These are phyloP conservation scores for Cutaneotrichosporon arboriforme DNA, from an alignment of 1,284 basidiomycete species.

Conservation along the genomic window DNA sequence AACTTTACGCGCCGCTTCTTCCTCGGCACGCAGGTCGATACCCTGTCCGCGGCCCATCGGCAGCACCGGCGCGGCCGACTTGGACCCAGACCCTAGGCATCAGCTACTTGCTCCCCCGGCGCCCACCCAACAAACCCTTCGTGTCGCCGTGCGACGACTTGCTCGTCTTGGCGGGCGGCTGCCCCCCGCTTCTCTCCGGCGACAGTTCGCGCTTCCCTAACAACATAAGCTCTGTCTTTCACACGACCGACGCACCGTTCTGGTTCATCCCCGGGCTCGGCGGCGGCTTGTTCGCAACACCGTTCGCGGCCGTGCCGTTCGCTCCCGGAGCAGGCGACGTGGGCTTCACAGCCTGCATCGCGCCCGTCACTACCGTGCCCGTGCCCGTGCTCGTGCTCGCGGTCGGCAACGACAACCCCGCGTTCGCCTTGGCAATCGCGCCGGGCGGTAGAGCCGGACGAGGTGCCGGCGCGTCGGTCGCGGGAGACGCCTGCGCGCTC, in stretches of 20 bases:
- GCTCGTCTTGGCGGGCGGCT: constrained; percentile 14
- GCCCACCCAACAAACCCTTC: neutral
- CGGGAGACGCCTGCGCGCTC: constrained; percentile 4
- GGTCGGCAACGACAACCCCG: neutral
- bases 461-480: constrained; percentile 1
- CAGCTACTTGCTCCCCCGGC: too few relatives aligned
- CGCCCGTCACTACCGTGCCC: too few relatives aligned
- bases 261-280: constrained; percentile 4
- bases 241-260: constrained; percentile 12
- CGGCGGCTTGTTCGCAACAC: neutral
- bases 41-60: constrained; percentile 19
- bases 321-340: too few relatives aligned
- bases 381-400: neutral
- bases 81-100: neutral
- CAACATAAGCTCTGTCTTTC: neutral
- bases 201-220: constrained; percentile 19
- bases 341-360: too few relatives aligned
- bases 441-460: constrained; percentile 7
- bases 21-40: constrained; percentile 37
- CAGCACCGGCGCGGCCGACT: neutral
- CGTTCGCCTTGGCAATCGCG: constrained; percentile 12
- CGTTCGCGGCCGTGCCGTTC: neutral
- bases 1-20: constrained; percentile 34
- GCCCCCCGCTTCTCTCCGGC: constrained; percentile 6
- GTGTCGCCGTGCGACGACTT: constrained; percentile 11